Evolutionary conservation across 257 asterid genomes (phyloP).

Genomic region (Solanum verrucosum): DNA sequence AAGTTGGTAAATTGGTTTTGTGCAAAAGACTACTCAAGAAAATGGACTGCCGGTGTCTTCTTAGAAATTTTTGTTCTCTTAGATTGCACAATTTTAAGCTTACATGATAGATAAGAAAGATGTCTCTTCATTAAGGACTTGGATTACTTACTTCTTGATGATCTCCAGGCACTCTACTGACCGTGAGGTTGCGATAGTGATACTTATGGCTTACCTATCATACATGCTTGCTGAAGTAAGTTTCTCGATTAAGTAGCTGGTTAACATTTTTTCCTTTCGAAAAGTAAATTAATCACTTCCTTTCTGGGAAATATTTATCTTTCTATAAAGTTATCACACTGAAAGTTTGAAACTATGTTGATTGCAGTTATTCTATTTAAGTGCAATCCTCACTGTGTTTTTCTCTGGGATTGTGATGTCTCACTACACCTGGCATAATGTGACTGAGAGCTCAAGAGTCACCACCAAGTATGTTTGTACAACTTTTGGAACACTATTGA

Average conservation of each 20-base stretch:
- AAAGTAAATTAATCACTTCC: not conserved
- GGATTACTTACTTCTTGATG: slow-evolving; percentile 3
- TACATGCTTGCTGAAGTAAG: slow-evolving; percentile 96
- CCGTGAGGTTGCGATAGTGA: slow-evolving; percentile 98
- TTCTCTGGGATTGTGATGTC: slow-evolving; percentile 99
- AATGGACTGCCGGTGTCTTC: not conserved
- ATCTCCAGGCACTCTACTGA: slow-evolving; percentile 89
- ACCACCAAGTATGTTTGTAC: slow-evolving; percentile 72
- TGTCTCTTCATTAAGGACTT: not conserved
- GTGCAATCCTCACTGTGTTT: slow-evolving; percentile 97
- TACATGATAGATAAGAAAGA: not conserved
- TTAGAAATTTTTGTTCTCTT: not conserved
- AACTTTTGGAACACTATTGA: not conserved
- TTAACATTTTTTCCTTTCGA: not conserved
- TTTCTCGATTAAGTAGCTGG: not conserved
- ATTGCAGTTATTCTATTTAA: slow-evolving; percentile 71
- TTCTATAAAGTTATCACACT: not conserved
- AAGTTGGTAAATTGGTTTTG: not conserved
- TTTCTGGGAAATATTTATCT: not conserved
- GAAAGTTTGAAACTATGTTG: not conserved
- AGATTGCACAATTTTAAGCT: not conserved
- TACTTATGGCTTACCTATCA: slow-evolving; percentile 95
- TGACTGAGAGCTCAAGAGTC: slow-evolving; percentile 89
- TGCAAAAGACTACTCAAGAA: not conserved
- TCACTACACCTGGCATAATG: slow-evolving; percentile 99